Evolutionary conservation across 257 asterid genomes (phyloP).

Genomic region (Solanum microdontum): DNA sequence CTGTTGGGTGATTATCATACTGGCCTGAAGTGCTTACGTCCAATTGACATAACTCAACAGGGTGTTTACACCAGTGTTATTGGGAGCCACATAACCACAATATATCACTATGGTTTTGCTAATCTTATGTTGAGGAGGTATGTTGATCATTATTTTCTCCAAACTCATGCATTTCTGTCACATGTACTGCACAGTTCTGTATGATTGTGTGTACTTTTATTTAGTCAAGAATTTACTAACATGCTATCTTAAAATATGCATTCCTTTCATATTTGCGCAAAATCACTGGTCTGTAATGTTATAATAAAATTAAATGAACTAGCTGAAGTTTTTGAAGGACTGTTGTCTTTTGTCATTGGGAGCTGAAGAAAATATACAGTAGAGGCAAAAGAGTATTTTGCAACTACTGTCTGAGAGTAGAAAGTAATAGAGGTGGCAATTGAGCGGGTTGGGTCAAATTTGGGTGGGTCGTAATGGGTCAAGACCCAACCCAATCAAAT

Average conservation of each 20-base stretch:
- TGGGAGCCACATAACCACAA: slow-evolving; percentile 84
- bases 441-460: not conserved
- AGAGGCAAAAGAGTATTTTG: not conserved
- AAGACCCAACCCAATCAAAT: not conserved
- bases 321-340: not conserved
- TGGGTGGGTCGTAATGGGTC: not conserved
- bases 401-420: not conserved
- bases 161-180: not conserved
- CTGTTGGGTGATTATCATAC: slow-evolving; percentile 97
- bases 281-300: not conserved
- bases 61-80: slow-evolving; percentile 85
- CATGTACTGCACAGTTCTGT: not conserved
- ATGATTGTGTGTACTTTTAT: not conserved
- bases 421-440: not conserved
- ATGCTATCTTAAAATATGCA: not conserved
- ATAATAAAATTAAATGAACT: not conserved
- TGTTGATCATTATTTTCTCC: not conserved
- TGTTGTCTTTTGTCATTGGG: not conserved
- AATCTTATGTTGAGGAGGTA: slow-evolving; percentile 94
- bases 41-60: slow-evolving; percentile 82
- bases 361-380: not conserved
- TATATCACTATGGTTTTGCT: slow-evolving; percentile 94
- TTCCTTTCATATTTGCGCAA: not conserved
- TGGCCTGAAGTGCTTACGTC: slow-evolving; percentile 76
- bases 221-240: not conserved